A percentile compares a stretch with the other conserved stretches of the same genome.
These are phyloP conservation scores for Xanthoconium stramineum DNA, from an alignment of 768 basidiomycete species.

Conservation along the genomic window DNA sequence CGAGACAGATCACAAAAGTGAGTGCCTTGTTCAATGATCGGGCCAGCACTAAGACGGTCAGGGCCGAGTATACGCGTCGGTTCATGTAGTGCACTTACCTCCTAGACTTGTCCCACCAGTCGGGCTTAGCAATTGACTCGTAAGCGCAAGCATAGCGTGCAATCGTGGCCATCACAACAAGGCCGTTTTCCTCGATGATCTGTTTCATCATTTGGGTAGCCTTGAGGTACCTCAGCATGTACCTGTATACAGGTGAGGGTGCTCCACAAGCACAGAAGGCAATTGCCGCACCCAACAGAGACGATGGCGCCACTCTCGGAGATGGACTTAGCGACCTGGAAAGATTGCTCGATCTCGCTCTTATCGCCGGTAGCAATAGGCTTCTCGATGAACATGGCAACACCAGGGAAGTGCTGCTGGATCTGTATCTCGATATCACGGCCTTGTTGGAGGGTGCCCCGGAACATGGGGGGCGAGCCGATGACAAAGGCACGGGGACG, in stretches of 20 bases:
- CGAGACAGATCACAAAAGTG: conserved; percentile 97
- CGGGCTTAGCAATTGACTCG: conserved; percentile 70
- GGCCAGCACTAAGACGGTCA: conserved; percentile 53
- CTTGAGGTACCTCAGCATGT: conserved; percentile 92
- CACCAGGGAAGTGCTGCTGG: conserved; percentile 81
- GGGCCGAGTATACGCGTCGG: background rate
- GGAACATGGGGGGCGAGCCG: conserved; percentile 92
- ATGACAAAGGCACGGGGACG: conserved; percentile 81
- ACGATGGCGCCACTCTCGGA: conserved; percentile 69
- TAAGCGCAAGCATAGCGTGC: conserved; percentile 93
- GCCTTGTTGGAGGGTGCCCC: conserved; percentile 70
- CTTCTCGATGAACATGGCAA: conserved; percentile 90
- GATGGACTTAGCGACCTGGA: conserved; percentile 70
- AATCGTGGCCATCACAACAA: conserved; percentile 94
- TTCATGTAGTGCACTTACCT: conserved; percentile 49
- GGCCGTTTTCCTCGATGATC: conserved; percentile 89
- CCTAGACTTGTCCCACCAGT: conserved; percentile 94
- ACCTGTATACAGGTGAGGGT: conserved; percentile 41
- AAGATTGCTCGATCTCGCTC: conserved; percentile 64
- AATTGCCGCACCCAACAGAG: conserved; percentile 72
- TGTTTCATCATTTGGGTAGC: conserved; percentile 96
- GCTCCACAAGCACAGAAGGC: background rate
- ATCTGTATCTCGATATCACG: conserved; percentile 88
- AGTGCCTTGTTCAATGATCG: conserved; percentile 88
- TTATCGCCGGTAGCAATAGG: conserved; percentile 81